These are phyloP conservation scores for Heterobasidion occidentale DNA, from an alignment of 1,284 basidiomycete species.

Conservation along the genomic window DNA sequence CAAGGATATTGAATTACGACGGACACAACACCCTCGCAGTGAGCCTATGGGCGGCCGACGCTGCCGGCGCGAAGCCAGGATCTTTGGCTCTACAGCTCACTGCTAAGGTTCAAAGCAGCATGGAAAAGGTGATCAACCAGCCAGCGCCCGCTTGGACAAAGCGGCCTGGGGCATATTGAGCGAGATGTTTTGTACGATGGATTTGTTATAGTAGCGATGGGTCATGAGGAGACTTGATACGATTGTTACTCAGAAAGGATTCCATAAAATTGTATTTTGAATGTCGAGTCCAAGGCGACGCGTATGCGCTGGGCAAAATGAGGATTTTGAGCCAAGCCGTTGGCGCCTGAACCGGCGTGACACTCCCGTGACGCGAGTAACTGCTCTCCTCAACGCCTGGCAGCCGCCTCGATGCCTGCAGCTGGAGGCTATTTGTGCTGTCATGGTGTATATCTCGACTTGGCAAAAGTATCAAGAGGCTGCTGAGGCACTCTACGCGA, in stretches of 20 bases:
- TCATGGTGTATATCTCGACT: conserved; percentile 70
- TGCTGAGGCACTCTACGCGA: conserved; percentile 73
- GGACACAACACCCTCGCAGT: background rate
- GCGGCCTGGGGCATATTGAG: background rate
- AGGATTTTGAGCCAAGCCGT: too few relatives aligned
- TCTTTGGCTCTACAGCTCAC: background rate
- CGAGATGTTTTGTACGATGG: too few relatives aligned
- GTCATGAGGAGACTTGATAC: too few relatives aligned
- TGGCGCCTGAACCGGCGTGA: too few relatives aligned
- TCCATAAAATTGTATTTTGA: too few relatives aligned
- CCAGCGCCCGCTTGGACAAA: background rate
- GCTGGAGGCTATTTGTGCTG: conserved; percentile 7
- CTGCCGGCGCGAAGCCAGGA: background rate
- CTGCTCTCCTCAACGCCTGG: background rate
- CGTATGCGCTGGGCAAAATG: too few relatives aligned
- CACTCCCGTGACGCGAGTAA: too few relatives aligned
- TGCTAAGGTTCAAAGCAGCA: background rate
- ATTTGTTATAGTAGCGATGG: too few relatives aligned
- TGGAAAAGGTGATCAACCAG: background rate
- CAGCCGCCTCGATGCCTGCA: conserved; percentile 16
- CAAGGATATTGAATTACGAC: background rate
- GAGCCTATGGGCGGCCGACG: background rate
- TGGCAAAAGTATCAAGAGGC: conserved; percentile 85
- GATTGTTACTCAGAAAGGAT: too few relatives aligned
- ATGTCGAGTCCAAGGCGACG: too few relatives aligned